These are phyloP conservation scores for Pseudogymnoascus sp. DNA, from an alignment of 2,329 filamentous ascomycete genomes.

Conservation along the genomic window DNA sequence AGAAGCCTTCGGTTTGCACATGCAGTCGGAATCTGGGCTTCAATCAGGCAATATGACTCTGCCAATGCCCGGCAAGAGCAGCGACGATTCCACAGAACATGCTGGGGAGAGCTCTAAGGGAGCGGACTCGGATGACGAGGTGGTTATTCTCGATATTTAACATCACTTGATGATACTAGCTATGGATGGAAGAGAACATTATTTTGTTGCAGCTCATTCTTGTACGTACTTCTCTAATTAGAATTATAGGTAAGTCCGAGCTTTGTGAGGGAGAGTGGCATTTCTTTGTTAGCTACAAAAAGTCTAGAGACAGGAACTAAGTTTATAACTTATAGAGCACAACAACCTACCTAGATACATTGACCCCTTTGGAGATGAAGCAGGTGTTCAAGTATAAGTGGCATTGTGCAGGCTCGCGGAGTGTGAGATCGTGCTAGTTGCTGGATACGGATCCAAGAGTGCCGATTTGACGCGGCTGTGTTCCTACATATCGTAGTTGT, in stretches of 20 bases:
- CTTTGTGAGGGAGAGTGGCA: no score
- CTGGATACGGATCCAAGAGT: no score
- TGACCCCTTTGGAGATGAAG: no score
- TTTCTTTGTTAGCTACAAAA: no score
- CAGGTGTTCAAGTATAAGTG: no score
- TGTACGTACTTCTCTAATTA: background rate
- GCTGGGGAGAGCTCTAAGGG: background rate
- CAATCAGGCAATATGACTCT: background rate
- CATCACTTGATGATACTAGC: background rate
- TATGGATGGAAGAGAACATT: background rate
- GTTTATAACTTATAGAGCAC: no score
- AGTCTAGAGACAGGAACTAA: no score
- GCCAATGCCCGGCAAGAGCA: background rate
- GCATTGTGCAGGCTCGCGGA: no score
- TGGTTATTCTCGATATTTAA: background rate
- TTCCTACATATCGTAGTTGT: no score
- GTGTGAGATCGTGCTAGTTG: no score
- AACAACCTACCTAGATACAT: no score
- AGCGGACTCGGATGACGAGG: background rate
- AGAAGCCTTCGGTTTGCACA: slow-evolving; percentile 3
- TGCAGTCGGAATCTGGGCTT: background rate
- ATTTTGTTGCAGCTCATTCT: background rate
- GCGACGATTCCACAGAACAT: background rate
- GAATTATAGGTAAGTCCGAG: background rate
- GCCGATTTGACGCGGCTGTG: no score